Evolutionary conservation across 768 basidiomycete genomes (phyloP).

Genomic region (Russula compacta): DNA sequence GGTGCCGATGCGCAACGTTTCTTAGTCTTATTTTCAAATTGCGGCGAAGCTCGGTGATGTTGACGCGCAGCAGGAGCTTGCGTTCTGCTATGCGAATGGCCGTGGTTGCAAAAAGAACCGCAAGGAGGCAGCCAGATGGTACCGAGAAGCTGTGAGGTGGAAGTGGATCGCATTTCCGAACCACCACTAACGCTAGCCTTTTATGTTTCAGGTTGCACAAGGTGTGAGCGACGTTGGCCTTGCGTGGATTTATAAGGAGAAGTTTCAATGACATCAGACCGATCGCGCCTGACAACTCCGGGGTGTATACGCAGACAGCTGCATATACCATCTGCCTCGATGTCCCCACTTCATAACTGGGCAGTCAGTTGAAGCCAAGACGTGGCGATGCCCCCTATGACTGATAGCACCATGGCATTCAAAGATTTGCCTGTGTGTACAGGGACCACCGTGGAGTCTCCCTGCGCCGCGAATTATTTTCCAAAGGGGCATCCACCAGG

Average conservation of each 20-base stretch:
- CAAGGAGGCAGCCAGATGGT: conserved; percentile 83
- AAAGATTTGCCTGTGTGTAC: not conserved
- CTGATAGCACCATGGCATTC: not conserved
- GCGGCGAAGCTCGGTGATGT: conserved; percentile 79
- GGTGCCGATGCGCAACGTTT: not conserved
- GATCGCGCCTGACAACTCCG: not conserved
- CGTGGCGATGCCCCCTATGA: not conserved
- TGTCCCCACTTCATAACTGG: not conserved
- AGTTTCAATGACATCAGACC: conserved; percentile 36
- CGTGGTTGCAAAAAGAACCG: conserved; percentile 86
- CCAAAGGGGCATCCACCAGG: not conserved
- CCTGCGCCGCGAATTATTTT: not conserved
- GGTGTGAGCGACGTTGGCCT: conserved; percentile 76
- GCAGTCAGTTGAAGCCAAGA: not conserved
- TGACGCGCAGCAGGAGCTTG: conserved; percentile 82
- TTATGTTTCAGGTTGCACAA: conserved; percentile 42
- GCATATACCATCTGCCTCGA: not conserved
- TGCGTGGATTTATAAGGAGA: conserved; percentile 89
- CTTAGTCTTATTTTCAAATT: conserved; percentile 71
- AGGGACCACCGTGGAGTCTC: not conserved
- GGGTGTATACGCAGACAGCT: not conserved
- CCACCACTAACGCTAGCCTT: not conserved
- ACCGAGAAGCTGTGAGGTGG: conserved; percentile 65
- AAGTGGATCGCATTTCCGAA: not conserved
- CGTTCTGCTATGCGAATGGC: conserved; percentile 77